Evolutionary conservation across 805 yeast species (phyloP).

Genomic region (Kodamaea fukazawae): DNA sequence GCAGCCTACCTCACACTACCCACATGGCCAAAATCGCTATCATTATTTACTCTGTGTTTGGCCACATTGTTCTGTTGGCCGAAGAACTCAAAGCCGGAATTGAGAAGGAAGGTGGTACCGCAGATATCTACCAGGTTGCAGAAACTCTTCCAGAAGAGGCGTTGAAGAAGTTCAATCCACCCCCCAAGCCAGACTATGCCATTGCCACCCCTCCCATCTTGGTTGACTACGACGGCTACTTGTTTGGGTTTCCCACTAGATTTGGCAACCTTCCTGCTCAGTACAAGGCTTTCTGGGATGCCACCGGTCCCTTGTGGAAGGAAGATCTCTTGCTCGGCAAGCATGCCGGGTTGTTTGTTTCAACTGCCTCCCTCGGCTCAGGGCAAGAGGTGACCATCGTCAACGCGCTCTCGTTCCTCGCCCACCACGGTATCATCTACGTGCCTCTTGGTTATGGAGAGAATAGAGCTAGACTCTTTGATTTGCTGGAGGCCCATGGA

Average conservation of each 20-base stretch:
- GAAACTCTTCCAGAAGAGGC: slow-evolving; percentile 68
- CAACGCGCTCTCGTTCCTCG: slow-evolving; percentile 21
- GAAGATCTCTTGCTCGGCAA: slow-evolving; percentile 20
- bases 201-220: slow-evolving; percentile 21
- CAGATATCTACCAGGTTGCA: slow-evolving; percentile 67
- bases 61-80: slow-evolving; percentile 70
- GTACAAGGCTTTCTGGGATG: slow-evolving; percentile 24
- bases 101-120: slow-evolving; percentile 60
- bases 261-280: slow-evolving; percentile 26
- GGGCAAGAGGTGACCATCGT: slow-evolving; percentile 26
- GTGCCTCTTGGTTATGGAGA: slow-evolving; percentile 21
- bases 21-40: slow-evolving; percentile 37
- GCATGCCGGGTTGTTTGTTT: slow-evolving; percentile 24
- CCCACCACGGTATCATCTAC: slow-evolving; percentile 25
- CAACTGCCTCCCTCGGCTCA: slow-evolving; percentile 25
- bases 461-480: slow-evolving; percentile 16
- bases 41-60: slow-evolving; percentile 67
- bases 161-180: slow-evolving; percentile 55
- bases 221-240: slow-evolving; percentile 23
- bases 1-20: too few relatives aligned
- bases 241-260: slow-evolving; percentile 27
- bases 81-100: slow-evolving; percentile 65
- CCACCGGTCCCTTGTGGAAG: slow-evolving; percentile 26
- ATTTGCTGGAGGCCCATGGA: slow-evolving; percentile 22
- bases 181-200: slow-evolving; percentile 36